Conservation (phyloP, 83 land plant genomes). For the Diphasiastrum complanatum region DNA sequence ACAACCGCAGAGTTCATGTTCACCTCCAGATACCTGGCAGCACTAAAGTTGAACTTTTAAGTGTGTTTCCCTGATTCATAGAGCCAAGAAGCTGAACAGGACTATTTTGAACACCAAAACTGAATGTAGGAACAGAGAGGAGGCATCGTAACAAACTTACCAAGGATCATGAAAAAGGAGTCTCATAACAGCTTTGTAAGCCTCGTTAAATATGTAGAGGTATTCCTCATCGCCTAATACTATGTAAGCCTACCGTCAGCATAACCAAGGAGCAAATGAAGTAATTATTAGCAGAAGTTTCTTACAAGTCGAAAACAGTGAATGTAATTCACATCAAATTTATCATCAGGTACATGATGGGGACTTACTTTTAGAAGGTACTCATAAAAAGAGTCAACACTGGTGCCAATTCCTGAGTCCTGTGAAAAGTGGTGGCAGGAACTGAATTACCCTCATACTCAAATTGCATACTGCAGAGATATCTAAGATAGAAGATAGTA, state of each 20-base stretch:
- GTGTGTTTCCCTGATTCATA: too few relatives aligned
- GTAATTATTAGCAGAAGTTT: not conserved
- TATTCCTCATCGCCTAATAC: slow-evolving; percentile 97
- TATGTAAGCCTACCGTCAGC: slow-evolving; percentile 65
- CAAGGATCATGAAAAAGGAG: slow-evolving; percentile 88
- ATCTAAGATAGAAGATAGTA: not conserved
- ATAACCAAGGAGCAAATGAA: slow-evolving; percentile 3
- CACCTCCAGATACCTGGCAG: slow-evolving; percentile 90
- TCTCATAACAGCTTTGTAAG: slow-evolving; percentile 88
- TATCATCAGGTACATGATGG: not conserved
- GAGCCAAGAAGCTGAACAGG: too few relatives aligned
- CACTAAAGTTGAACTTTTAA: too few relatives aligned
- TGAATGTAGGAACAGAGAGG: too few relatives aligned
- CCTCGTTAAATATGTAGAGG: slow-evolving; percentile 84
- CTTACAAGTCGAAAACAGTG: not conserved
- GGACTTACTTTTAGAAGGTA: slow-evolving; percentile 85
- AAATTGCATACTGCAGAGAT: not conserved
- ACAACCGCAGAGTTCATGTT: slow-evolving; percentile 96
- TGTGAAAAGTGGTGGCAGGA: slow-evolving; percentile 20
- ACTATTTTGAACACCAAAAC: too few relatives aligned
- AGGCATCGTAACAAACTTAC: too few relatives aligned
- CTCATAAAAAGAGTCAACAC: slow-evolving; percentile 98
- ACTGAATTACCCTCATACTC: not conserved
- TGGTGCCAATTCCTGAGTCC: slow-evolving; percentile 99
- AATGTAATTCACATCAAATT: not conserved